phyloP scores from a whole-genome alignment of 2,329 filamentous ascomycete species.

The Raffaelea deltoideospora region DNA sequence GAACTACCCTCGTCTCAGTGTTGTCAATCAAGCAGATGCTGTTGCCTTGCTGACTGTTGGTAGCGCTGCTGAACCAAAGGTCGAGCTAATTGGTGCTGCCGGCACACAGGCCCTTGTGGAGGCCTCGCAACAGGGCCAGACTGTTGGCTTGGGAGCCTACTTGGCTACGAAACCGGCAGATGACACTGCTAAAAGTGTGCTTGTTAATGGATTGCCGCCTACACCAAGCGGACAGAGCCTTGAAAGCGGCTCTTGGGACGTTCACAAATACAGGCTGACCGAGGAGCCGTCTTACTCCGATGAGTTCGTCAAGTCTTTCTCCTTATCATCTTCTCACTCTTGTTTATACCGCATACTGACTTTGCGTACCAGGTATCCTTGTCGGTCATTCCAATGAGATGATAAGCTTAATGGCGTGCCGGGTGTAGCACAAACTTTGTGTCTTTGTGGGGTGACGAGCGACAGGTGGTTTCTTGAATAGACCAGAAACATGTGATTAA shows the following conservation, averaged over 20 bases:
- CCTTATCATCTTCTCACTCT: neutral
- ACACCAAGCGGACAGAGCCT: conserved; percentile 56
- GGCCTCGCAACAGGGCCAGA: conserved; percentile 59
- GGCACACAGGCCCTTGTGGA: conserved; percentile 53
- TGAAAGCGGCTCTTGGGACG: conserved; percentile 39
- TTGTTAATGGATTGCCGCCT: conserved; percentile 70
- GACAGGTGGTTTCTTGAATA: no score
- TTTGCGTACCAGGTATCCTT: conserved; percentile 37
- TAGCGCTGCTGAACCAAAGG: conserved; percentile 65
- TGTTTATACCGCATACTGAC: conserved; percentile 14
- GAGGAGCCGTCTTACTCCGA: conserved; percentile 57
- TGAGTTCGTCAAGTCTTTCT: conserved; percentile 36
- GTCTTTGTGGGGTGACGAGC: no score
- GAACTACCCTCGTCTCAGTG: conserved; percentile 64
- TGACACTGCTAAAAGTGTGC: conserved; percentile 39
- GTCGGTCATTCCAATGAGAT: conserved; percentile 45
- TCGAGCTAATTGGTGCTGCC: conserved; percentile 56
- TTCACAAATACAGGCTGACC: conserved; percentile 52
- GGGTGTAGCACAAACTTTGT: no score
- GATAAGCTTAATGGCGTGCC: no score
- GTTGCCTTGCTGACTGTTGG: conserved; percentile 76
- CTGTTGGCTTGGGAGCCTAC: conserved; percentile 54
- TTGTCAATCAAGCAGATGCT: conserved; percentile 70
- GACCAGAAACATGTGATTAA: no score
- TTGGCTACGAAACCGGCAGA: conserved; percentile 46